Evolutionary conservation across 345 rosid genomes (phyloP).

Genomic region (Eutrema japonicum): DNA sequence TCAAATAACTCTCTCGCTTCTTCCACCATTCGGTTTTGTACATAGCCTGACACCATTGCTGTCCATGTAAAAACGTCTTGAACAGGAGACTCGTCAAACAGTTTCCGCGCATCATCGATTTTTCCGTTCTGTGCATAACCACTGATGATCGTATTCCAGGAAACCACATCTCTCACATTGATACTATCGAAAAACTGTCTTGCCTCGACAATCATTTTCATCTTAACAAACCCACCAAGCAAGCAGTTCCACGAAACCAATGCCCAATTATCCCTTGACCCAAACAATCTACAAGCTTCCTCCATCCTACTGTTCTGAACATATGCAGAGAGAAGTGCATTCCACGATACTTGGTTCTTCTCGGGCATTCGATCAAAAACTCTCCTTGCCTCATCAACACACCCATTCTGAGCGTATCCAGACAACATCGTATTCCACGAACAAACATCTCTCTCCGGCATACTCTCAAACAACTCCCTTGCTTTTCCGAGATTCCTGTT

Average conservation of each 20-base stretch:
- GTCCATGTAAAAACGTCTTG: conserved; percentile 77
- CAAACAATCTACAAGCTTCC: conserved; percentile 57
- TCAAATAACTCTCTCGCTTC: conserved; percentile 61
- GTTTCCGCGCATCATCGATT: conserved; percentile 54
- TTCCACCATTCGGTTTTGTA: conserved; percentile 60
- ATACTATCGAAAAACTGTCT: conserved; percentile 55
- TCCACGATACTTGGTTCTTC: conserved; percentile 64
- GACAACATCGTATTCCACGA: conserved; percentile 80
- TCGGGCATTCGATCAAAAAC: conserved; percentile 58
- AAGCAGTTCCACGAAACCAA: conserved; percentile 73
- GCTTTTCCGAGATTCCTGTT: conserved; percentile 58
- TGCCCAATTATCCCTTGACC: conserved; percentile 54
- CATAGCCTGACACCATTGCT: conserved; percentile 65
- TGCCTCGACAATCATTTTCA: conserved; percentile 52
- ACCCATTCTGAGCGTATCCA: conserved; percentile 67
- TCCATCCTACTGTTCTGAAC: conserved; percentile 68
- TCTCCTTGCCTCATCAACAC: conserved; percentile 55
- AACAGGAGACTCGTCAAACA: conserved; percentile 58
- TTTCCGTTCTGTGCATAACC: conserved; percentile 64
- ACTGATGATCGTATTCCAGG: conserved; percentile 66
- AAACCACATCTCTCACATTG: conserved; percentile 56
- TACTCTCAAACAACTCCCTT: conserved; percentile 54
- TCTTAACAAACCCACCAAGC: conserved; percentile 67
- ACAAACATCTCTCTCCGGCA: conserved; percentile 63
- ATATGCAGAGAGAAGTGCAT: conserved; percentile 60